phyloP scores from a whole-genome alignment of 768 basidiomycete species.

The Collybia nuda region DNA sequence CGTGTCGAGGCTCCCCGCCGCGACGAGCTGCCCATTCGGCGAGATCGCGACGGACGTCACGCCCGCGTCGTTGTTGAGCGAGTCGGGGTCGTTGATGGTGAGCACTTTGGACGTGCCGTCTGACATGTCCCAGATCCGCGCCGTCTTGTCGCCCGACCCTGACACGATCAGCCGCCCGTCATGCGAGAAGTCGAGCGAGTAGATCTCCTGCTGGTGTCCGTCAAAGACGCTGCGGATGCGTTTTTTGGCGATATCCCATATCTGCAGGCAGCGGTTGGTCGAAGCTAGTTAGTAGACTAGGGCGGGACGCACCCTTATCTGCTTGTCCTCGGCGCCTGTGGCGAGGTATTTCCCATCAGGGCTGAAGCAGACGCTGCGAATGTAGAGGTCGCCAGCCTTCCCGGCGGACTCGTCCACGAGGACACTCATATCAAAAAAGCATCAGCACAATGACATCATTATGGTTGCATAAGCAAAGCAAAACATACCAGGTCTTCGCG shows the following conservation, averaged over 20 bases:
- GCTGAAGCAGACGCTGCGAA: conserved; percentile 88
- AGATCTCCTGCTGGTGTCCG: conserved; percentile 92
- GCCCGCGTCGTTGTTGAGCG: conserved; percentile 48
- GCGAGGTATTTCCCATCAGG: conserved; percentile 86
- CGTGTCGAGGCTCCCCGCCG: conserved; percentile 72
- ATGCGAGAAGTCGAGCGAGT: conserved; percentile 88
- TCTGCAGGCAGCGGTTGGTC: conserved; percentile 43
- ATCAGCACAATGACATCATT: background rate
- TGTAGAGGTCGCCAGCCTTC: conserved; percentile 84
- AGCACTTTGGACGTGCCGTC: conserved; percentile 39
- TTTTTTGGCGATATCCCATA: conserved; percentile 88
- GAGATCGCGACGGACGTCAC: conserved; percentile 82
- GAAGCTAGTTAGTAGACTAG: background rate
- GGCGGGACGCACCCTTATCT: conserved; percentile 67
- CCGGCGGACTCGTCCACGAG: conserved; percentile 75
- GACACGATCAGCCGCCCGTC: conserved; percentile 87
- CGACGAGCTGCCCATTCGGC: conserved; percentile 66
- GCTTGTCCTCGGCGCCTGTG: conserved; percentile 91
- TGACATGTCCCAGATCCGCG: conserved; percentile 47
- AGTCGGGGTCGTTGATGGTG: conserved; percentile 54
- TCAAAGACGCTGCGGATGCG: conserved; percentile 79
- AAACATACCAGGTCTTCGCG: conserved; percentile 72
- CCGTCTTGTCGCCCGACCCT: conserved; percentile 73
- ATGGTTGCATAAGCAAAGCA: background rate
- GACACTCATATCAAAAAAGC: conserved; percentile 43